Conservation (phyloP, 768 basidiomycete genomes). For the Mycena indigotica region DNA sequence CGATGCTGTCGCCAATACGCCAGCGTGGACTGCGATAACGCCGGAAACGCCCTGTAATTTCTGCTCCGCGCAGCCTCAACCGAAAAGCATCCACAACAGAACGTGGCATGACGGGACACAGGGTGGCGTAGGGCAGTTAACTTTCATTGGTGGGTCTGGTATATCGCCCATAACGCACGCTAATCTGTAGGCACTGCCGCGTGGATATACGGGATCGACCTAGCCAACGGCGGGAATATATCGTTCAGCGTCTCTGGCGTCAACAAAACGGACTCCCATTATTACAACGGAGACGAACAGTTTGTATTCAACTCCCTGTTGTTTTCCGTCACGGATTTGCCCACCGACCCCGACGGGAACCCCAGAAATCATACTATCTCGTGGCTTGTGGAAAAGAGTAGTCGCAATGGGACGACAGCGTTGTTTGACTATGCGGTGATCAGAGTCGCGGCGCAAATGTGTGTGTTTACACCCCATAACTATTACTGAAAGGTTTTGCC, state of each 20-base stretch:
- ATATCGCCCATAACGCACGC: too few relatives aligned
- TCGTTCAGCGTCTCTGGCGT: not conserved
- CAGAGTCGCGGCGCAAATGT: not conserved
- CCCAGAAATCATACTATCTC: not conserved
- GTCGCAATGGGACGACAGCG: not conserved
- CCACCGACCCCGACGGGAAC: not conserved
- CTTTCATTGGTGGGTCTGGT: not conserved
- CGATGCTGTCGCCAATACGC: not conserved
- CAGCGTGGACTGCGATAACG: not conserved
- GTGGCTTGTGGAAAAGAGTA: not conserved
- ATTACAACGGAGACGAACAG: not conserved
- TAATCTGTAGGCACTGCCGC: not conserved
- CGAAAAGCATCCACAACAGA: not conserved
- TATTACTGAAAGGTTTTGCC: not conserved
- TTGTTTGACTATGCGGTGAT: conserved; percentile 4
- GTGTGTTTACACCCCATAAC: not conserved
- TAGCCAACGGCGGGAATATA: not conserved
- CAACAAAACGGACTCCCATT: not conserved
- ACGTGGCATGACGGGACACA: conserved; percentile 5
- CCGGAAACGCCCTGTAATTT: conserved; percentile 1
- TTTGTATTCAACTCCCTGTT: not conserved
- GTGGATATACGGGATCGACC: conserved; percentile 1
- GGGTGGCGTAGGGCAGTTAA: not conserved
- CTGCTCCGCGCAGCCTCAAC: conserved; percentile 12
- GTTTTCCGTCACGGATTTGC: not conserved